Conservation (phyloP, 768 basidiomycete genomes). For the Amyloporia xantha region DNA sequence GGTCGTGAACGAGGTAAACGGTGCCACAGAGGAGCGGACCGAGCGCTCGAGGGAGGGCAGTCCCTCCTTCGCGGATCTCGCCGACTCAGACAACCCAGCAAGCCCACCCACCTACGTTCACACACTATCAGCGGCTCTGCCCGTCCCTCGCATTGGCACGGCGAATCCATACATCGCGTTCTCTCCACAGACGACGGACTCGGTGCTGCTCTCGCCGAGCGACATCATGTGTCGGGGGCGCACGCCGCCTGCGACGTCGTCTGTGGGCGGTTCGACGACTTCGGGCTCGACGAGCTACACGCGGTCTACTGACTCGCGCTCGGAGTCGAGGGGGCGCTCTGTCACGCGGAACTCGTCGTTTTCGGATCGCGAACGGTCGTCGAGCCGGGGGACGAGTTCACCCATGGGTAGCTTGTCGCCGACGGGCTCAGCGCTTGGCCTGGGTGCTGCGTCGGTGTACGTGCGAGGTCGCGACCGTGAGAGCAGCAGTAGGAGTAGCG, state of each 20-base stretch:
- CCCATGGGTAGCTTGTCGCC: constrained; percentile 30
- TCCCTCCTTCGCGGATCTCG: constrained; percentile 3
- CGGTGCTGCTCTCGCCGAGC: constrained; percentile 19
- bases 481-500: constrained; percentile 4
- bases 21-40: constrained; percentile 23
- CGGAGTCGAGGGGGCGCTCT: constrained; percentile 44
- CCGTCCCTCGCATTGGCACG: constrained; percentile 20
- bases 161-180: constrained; percentile 29
- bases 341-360: constrained; percentile 49
- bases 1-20: constrained; percentile 30
- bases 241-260: constrained; percentile 13
- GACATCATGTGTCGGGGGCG: constrained; percentile 17
- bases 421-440: constrained; percentile 23
- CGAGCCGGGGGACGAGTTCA: constrained; percentile 27
- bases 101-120: constrained; percentile 2
- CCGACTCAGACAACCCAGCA: not conserved
- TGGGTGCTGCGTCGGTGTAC: constrained; percentile 13
- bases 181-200: constrained; percentile 22
- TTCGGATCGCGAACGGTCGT: constrained; percentile 42
- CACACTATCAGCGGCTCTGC: constrained; percentile 12
- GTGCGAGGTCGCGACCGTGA: constrained; percentile 12
- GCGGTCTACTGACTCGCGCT: constrained; percentile 22
- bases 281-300: constrained; percentile 25
- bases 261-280: constrained; percentile 18
- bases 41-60: constrained; percentile 24